These are phyloP conservation scores for Myxozyma neglecta DNA, from an alignment of 805 yeast species.

Conservation along the genomic window DNA sequence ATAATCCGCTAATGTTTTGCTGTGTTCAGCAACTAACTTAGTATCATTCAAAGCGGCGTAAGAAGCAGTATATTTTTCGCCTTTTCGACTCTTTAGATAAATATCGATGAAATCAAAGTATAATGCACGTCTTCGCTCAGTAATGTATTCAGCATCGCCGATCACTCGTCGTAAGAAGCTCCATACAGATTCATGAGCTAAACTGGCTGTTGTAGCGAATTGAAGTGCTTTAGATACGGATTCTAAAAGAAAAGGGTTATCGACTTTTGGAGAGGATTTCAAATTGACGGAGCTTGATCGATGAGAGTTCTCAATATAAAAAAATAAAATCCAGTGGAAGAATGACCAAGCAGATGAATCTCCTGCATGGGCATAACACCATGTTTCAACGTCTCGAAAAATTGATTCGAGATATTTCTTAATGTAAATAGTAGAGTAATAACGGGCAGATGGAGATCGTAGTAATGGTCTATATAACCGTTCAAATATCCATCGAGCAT, in stretches of 20 bases:
- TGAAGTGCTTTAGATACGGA: slow-evolving; percentile 13
- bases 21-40: not conserved
- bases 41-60: not conserved
- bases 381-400: slow-evolving; percentile 24
- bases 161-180: slow-evolving; percentile 15
- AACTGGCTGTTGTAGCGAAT: slow-evolving; percentile 24
- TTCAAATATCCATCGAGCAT: slow-evolving; percentile 40
- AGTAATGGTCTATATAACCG: slow-evolving; percentile 1
- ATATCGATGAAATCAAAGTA: slow-evolving; percentile 5
- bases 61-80: slow-evolving; percentile 4
- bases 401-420: slow-evolving; percentile 5
- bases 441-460: slow-evolving; percentile 2
- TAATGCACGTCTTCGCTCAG: slow-evolving; percentile 1
- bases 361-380: slow-evolving; percentile 31
- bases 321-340: slow-evolving; percentile 19
- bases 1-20: slow-evolving; percentile 1
- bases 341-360: slow-evolving; percentile 34
- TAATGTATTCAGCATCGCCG: slow-evolving; percentile 11
- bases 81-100: slow-evolving; percentile 16
- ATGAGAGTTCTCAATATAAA: slow-evolving; percentile 7
- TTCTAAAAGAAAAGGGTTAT: slow-evolving; percentile 10
- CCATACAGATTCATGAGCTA: slow-evolving; percentile 29
- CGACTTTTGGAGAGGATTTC: not conserved
- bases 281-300: not conserved
- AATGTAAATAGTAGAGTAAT: slow-evolving; percentile 5